These are phyloP conservation scores for Fabrea salina DNA, from an alignment of 169 alveolate species.

Conservation along the genomic window DNA sequence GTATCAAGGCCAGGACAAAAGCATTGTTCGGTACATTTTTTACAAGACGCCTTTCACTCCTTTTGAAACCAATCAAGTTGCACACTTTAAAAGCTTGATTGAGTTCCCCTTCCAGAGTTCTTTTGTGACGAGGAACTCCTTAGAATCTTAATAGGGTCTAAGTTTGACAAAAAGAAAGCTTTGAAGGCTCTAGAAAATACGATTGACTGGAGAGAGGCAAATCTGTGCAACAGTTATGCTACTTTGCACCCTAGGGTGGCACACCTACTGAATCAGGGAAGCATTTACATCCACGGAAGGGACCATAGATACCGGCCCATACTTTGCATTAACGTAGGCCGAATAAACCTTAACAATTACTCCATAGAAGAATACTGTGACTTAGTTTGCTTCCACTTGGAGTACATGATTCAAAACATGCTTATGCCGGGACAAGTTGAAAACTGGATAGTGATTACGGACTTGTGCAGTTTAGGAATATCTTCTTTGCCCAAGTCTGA, in stretches of 20 bases:
- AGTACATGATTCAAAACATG: conserved; percentile 34
- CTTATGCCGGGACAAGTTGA: conserved; percentile 53
- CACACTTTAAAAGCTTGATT: background rate
- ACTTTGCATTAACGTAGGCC: conserved; percentile 39
- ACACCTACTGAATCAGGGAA: conserved; percentile 31
- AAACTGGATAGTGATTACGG: conserved; percentile 49
- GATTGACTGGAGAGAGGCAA: conserved; percentile 6
- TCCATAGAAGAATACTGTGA: conserved; percentile 29
- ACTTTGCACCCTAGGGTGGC: background rate
- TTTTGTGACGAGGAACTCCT: background rate
- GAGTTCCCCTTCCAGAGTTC: background rate
- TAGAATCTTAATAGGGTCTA: background rate
- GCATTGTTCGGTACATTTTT: background rate
- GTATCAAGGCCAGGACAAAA: background rate
- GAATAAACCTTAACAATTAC: background rate
- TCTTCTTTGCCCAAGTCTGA: conserved; percentile 41
- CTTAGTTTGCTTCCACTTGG: conserved; percentile 44
- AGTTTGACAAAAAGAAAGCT: background rate
- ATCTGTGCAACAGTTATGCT: background rate
- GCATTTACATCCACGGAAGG: conserved; percentile 49
- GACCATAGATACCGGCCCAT: conserved; percentile 46
- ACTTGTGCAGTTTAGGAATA: conserved; percentile 36
- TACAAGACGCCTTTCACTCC: background rate
- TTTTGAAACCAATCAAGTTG: background rate
- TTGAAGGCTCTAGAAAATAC: background rate